Conservation (phyloP, 2,329 filamentous ascomycete genomes). For the Phaeosphaeriaceae sp. region DNA sequence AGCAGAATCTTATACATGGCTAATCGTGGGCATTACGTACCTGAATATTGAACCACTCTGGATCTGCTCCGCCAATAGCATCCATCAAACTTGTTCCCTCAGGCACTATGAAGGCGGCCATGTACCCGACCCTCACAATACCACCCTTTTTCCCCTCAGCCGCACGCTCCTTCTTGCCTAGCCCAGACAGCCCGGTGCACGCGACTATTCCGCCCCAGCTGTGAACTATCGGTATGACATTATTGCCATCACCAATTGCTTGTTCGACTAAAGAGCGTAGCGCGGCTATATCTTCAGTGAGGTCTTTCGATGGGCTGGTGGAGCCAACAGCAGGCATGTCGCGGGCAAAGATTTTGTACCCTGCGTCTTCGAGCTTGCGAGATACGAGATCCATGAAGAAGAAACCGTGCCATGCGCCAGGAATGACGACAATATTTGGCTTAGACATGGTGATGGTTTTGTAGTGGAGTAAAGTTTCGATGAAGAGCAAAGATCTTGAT, state of each 20-base stretch:
- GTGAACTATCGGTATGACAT: slow-evolving; percentile 53
- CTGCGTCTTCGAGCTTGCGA: slow-evolving; percentile 33
- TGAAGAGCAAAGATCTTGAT: too few species aligned
- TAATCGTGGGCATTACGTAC: slow-evolving; percentile 9
- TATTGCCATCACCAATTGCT: slow-evolving; percentile 49
- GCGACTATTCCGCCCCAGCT: slow-evolving; percentile 54
- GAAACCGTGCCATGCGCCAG: slow-evolving; percentile 48
- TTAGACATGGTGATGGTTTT: slow-evolving; percentile 26
- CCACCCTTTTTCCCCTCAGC: slow-evolving; percentile 48
- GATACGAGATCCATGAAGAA: slow-evolving; percentile 32
- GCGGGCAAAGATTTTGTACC: slow-evolving; percentile 37
- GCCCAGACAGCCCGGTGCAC: slow-evolving; percentile 43
- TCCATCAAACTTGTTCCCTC: slow-evolving; percentile 42
- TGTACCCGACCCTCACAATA: slow-evolving; percentile 45
- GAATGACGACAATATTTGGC: slow-evolving; percentile 46
- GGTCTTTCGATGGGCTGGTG: slow-evolving; percentile 33
- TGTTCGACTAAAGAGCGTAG: slow-evolving; percentile 40
- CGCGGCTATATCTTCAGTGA: slow-evolving; percentile 42
- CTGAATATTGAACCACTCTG: slow-evolving; percentile 37
- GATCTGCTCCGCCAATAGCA: slow-evolving; percentile 25
- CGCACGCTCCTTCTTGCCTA: slow-evolving; percentile 43
- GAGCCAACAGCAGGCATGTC: slow-evolving; percentile 39
- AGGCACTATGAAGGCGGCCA: slow-evolving; percentile 47
- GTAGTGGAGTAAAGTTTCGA: too few species aligned
- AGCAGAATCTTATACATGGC: too few species aligned